Conservation (phyloP, 2,329 filamentous ascomycete genomes). For the Pseudogymnoascus sp. region DNA sequence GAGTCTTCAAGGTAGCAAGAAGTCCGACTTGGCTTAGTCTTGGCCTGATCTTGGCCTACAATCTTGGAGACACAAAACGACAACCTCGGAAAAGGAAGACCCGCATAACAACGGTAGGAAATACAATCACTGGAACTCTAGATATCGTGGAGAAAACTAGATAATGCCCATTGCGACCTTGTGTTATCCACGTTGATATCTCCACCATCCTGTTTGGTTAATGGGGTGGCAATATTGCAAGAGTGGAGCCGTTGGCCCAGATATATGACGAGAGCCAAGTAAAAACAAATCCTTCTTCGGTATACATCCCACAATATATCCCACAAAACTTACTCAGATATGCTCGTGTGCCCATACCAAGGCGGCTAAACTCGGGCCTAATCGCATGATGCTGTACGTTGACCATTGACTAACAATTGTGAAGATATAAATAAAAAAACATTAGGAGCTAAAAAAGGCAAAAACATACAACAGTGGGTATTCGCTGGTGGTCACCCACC, state of each 20-base stretch:
- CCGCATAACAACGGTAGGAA: background rate
- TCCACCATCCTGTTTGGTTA: background rate
- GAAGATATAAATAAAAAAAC: too few species aligned
- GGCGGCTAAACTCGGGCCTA: background rate
- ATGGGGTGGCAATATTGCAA: background rate
- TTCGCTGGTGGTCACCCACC: background rate
- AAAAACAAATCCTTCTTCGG: background rate
- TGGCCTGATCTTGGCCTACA: background rate
- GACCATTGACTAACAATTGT: background rate
- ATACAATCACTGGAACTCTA: background rate
- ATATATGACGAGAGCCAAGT: conserved; percentile 5
- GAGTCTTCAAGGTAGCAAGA: background rate
- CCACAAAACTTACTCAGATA: background rate
- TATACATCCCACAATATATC: background rate
- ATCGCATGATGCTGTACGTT: background rate
- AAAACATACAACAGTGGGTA: background rate
- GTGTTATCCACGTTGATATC: background rate
- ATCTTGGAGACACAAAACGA: background rate
- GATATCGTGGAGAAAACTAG: background rate
- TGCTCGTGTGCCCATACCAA: background rate
- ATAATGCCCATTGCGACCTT: background rate
- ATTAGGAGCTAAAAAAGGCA: too few species aligned
- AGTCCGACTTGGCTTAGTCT: background rate
- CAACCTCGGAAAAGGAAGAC: background rate
- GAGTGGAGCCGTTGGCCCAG: background rate